Conservation (phyloP, 306 rosid genomes). For the Casuarina glauca region DNA sequence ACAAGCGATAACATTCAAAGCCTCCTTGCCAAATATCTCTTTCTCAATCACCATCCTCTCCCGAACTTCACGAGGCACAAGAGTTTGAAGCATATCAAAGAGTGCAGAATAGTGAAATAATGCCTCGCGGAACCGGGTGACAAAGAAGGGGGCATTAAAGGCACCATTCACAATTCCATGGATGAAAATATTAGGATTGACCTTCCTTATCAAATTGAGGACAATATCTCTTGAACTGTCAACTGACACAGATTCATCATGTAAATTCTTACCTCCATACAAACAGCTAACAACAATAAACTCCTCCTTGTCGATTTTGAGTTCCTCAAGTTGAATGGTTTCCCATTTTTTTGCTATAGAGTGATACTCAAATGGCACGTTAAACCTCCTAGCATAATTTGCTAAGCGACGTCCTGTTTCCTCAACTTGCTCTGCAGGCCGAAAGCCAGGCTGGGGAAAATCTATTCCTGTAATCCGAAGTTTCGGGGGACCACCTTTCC, state of each 20-base stretch:
- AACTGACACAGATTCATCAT: slow-evolving; percentile 76
- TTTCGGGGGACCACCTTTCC: slow-evolving; percentile 75
- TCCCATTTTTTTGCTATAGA: slow-evolving; percentile 93
- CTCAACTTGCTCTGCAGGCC: slow-evolving; percentile 87
- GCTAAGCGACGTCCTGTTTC: slow-evolving; percentile 89
- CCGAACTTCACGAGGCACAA: slow-evolving; percentile 81
- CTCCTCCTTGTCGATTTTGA: slow-evolving; percentile 74
- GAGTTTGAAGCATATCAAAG: slow-evolving; percentile 90
- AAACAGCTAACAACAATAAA: slow-evolving; percentile 69
- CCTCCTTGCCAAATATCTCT: slow-evolving; percentile 86
- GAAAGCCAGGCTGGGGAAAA: slow-evolving; percentile 91
- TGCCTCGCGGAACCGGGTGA: slow-evolving; percentile 89
- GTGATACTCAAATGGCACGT: slow-evolving; percentile 76
- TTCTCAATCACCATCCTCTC: slow-evolving; percentile 90
- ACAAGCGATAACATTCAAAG: slow-evolving; percentile 89
- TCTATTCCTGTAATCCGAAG: slow-evolving; percentile 92
- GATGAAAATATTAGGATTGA: slow-evolving; percentile 72
- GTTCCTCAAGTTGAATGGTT: slow-evolving; percentile 73
- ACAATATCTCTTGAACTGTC: slow-evolving; percentile 67
- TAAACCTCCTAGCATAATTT: slow-evolving; percentile 70
- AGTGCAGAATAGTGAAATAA: slow-evolving; percentile 86
- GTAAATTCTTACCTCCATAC: slow-evolving; percentile 74
- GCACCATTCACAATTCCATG: slow-evolving; percentile 81
- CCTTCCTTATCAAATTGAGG: slow-evolving; percentile 70
- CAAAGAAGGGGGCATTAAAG: slow-evolving; percentile 90